Evolutionary conservation across 2,329 filamentous ascomycete genomes (phyloP), one percentile per base, ranked within the genome.

Genomic region (Cytospora mali): DNA sequence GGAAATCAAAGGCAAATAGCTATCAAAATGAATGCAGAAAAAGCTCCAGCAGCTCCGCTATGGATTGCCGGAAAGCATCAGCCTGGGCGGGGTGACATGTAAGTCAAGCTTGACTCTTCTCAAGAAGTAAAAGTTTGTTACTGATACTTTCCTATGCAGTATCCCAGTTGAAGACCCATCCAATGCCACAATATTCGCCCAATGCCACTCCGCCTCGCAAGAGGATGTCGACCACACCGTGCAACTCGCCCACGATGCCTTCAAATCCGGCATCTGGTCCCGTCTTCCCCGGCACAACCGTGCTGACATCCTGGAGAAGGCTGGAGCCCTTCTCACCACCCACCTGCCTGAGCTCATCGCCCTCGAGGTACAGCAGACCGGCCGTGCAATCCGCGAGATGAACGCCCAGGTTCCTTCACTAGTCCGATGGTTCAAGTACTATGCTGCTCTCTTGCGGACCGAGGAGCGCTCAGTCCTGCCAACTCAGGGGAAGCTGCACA

Each of bases 381-480:
- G 89, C 3, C 84, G 88, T 0, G 84, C 85, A 0, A 77, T 88
- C 29, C 84, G 88, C 28, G 89, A 91, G 72, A 90, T 92, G 87
- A 80, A 81, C 55, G 87, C 88, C 1, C 89, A 91, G 71, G 83
- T 89, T 6, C 84, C 85, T 0, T 85, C 84, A 0, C 78, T 91
- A 0, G 81, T 86, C 1, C 84, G 85, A 50, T 91, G 88, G 88
- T 86, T 91, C 74, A 85, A 84, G 64, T 91, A 91, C 75, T 92
- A 88, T 69, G 87, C 88, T 1, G 80, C 87, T 0, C 71, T 90
- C 1, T 80, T 89, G 33, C 83, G 88, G n/a, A 87, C 84, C 1
- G 86, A 90, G 69, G 86, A 90, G 73, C 82, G 86, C 2, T 75
- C 84, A 2, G 84, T 91, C 0, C 79, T 90, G 1, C 88, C 89